Percentiles rank a stretch among this genome's conserved stretches.
Evolutionary conservation across 2,329 filamentous ascomycete genomes (phyloP).

Genomic region (Ascochyta viciae-villosae): DNA sequence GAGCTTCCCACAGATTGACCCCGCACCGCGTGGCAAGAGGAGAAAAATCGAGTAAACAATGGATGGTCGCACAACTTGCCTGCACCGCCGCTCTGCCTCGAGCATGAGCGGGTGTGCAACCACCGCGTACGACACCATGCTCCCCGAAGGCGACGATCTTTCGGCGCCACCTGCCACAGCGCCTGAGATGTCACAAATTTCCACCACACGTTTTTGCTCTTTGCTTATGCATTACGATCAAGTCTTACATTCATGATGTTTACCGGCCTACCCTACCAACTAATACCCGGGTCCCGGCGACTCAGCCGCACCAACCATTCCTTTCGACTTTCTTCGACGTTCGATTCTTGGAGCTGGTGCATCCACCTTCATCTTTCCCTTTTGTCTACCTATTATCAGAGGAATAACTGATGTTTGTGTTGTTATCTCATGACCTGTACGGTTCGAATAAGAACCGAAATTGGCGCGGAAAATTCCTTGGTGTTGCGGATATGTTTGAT

Average conservation of each 20-base stretch:
- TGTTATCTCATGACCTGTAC: conserved; percentile 35
- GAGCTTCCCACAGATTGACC: conserved; percentile 72
- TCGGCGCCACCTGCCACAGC: conserved; percentile 29
- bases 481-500: conserved; percentile 24
- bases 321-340: conserved; percentile 23
- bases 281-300: conserved; percentile 47
- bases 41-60: conserved; percentile 69
- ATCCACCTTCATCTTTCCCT: conserved; percentile 21
- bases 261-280: conserved; percentile 20
- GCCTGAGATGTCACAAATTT: conserved; percentile 4
- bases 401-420: conserved; percentile 32
- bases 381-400: conserved; percentile 36
- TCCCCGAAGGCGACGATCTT: conserved; percentile 22
- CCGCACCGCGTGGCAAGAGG: conserved; percentile 90
- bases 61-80: conserved; percentile 27
- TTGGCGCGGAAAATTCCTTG: conserved; percentile 37
- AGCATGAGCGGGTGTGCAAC: conserved; percentile 36
- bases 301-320: conserved; percentile 39
- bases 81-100: conserved; percentile 23
- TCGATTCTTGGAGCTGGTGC: conserved; percentile 18
- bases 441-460: conserved; percentile 25
- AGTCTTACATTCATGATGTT: conserved; percentile 16
- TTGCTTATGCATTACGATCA: conserved; percentile 14
- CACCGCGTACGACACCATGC: conserved; percentile 29
- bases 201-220: conserved; percentile 13